Evolutionary conservation across 768 basidiomycete species (phyloP).

Genomic region (Artomyces pyxidatus): DNA sequence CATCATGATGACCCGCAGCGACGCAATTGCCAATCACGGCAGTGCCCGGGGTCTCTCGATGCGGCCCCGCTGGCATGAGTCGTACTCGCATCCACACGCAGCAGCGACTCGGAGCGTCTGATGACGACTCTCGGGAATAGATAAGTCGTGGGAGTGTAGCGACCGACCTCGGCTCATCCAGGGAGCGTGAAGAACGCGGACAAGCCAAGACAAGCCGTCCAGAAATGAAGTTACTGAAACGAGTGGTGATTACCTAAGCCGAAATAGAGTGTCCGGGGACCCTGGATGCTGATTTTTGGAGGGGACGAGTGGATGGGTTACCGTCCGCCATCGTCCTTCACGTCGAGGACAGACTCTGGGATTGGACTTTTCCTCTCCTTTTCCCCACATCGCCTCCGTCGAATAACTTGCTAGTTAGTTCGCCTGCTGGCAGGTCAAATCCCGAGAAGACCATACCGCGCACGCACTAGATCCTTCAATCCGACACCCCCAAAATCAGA

Average conservation of each 20-base stretch:
- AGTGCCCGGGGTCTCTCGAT: too few species aligned
- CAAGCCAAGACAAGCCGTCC: too few species aligned
- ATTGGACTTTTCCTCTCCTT: conserved; percentile 13
- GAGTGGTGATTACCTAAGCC: conserved; percentile 1
- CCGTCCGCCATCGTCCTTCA: conserved; percentile 1
- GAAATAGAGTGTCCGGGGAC: conserved; percentile 1
- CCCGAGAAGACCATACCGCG: conserved; percentile 16
- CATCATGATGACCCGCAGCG: too few species aligned
- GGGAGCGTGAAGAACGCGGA: too few species aligned
- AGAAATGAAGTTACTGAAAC: too few species aligned
- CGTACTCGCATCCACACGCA: too few species aligned
- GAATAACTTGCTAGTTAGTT: conserved; percentile 18
- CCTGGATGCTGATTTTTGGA: neutral
- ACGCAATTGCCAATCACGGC: too few species aligned
- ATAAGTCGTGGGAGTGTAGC: too few species aligned
- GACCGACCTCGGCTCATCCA: too few species aligned
- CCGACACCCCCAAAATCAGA: conserved; percentile 11
- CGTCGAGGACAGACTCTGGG: conserved; percentile 16
- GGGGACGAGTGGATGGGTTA: neutral
- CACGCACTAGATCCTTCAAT: conserved; percentile 10
- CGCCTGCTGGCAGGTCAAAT: conserved; percentile 20
- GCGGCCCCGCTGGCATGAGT: too few species aligned
- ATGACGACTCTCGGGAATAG: too few species aligned
- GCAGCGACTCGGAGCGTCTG: too few species aligned
- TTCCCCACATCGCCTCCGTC: conserved; percentile 6